Base-by-base conservation (phyloP, 2,329 filamentous ascomycete species). In the Colletotrichum lini region DNA sequence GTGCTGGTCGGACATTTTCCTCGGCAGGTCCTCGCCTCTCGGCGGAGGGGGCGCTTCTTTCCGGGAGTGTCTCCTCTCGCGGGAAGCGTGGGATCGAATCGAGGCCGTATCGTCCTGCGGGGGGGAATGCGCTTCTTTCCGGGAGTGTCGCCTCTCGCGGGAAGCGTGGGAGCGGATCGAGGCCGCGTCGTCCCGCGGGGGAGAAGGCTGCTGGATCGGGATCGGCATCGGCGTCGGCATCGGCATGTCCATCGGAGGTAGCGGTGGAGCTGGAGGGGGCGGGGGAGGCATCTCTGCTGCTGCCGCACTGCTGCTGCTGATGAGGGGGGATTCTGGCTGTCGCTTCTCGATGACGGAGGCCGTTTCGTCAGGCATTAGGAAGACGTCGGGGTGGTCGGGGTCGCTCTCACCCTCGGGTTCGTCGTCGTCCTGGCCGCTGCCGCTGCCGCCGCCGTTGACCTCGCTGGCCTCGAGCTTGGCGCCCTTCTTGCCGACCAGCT, bases 161-260 rank as follows among this genome's bases (percentile, higher is more conserved):
- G 68, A 71, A n/a, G 68, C 68, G 53, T 68, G 44, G 26, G 68
- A 71, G 16, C 68, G 68, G 40, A 71, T 71, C 44, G 68, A 71
- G 21, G 68, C 59, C 16, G 65, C 65, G 38, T 71, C 68, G 38
- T 71, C 68, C 30, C 57, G 57, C 40, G 57, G 49, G 16, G 65
- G 40, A 30, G 60, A 65, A 16, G 60, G 56, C 54, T 60, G 44
- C 57, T 70, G 61, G 53, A 26, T 54, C 18, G 58, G 65, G 26
- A 61, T 40, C 40, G 38, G 59, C 30, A 49, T 52, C 44, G 66
- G 50, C 35, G 53, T 52, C 52, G 67, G 67, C 18, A 56, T 58
- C 38, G 49, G 44, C 18, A 57, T 58, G 58, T 45, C 57, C 57
- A 68, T 68, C 42, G 65, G 57, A 35, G 68, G 68, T 26, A 71